Evolutionary conservation across 495 filamentous ascomycete genomes (phyloP).

Genomic region (Tuber aestivum): DNA sequence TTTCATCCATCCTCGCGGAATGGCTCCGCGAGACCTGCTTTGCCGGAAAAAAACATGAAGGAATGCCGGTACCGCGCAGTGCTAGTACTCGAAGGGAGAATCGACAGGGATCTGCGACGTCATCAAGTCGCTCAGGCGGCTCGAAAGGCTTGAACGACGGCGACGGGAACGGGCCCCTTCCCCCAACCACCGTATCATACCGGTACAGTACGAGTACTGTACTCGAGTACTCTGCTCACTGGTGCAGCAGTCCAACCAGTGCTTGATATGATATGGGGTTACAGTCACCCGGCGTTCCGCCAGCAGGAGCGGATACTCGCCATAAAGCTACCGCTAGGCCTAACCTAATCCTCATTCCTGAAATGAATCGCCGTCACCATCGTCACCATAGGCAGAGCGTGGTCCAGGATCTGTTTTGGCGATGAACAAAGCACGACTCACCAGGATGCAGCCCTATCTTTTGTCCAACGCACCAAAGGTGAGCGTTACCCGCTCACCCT

Average conservation of each 20-base stretch:
- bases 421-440: neutral
- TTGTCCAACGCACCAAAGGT: neutral
- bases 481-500: neutral
- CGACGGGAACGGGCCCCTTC: neutral
- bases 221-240: no score
- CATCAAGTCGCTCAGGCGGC: neutral
- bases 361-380: neutral
- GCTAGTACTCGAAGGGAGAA: neutral
- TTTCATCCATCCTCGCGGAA: neutral
- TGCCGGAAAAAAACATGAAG: neutral
- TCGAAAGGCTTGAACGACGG: neutral
- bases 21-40: neutral
- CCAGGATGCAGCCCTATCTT: neutral
- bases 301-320: neutral
- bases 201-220: no score
- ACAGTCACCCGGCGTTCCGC: neutral
- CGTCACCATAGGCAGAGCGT: neutral
- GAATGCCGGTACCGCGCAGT: neutral
- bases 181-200: neutral
- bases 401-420: neutral
- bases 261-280: neutral
- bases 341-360: neutral
- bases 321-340: neutral
- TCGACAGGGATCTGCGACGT: neutral
- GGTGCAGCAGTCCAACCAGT: neutral